These are phyloP conservation scores for Mortierella sp. DNA, from an alignment of 371 early-diverging fungal genomes.

Conservation along the genomic window DNA sequence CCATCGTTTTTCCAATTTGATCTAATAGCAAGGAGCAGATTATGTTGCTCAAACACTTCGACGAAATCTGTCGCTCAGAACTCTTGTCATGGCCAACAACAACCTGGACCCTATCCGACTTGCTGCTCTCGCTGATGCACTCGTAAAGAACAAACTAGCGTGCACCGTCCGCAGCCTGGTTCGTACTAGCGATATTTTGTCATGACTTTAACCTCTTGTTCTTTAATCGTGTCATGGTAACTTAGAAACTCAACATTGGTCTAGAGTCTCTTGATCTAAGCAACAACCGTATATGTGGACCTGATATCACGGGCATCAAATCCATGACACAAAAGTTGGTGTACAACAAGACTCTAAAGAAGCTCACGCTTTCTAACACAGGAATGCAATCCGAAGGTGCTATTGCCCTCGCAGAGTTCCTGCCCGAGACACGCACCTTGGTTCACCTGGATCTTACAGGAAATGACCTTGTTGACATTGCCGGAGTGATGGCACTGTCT, in stretches of 20 bases:
- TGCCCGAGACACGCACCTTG: constrained; percentile 78
- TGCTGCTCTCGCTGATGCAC: constrained; percentile 66
- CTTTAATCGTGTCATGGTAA: neutral
- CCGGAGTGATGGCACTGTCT: constrained; percentile 82
- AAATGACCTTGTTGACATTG: constrained; percentile 78
- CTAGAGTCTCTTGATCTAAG: constrained; percentile 45
- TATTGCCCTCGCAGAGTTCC: constrained; percentile 80
- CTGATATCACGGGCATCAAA: constrained; percentile 53
- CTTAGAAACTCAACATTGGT: constrained; percentile 52
- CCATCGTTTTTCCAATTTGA: neutral
- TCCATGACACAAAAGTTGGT: constrained; percentile 70
- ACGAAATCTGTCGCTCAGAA: constrained; percentile 62
- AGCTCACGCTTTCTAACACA: constrained; percentile 72
- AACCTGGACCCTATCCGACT: constrained; percentile 67
- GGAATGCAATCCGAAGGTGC: constrained; percentile 64
- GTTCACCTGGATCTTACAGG: constrained; percentile 76
- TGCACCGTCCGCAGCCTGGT: too few species aligned
- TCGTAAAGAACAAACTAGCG: constrained; percentile 55
- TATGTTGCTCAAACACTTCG: constrained; percentile 71
- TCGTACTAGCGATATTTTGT: neutral
- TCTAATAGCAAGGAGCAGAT: constrained; percentile 64
- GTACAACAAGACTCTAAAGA: constrained; percentile 70
- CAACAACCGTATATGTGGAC: constrained; percentile 37
- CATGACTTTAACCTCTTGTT: neutral
- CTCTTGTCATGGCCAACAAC: constrained; percentile 63